Base-by-base conservation (phyloP, 768 basidiomycete genomes). In the Termitomyces sp. region DNA sequence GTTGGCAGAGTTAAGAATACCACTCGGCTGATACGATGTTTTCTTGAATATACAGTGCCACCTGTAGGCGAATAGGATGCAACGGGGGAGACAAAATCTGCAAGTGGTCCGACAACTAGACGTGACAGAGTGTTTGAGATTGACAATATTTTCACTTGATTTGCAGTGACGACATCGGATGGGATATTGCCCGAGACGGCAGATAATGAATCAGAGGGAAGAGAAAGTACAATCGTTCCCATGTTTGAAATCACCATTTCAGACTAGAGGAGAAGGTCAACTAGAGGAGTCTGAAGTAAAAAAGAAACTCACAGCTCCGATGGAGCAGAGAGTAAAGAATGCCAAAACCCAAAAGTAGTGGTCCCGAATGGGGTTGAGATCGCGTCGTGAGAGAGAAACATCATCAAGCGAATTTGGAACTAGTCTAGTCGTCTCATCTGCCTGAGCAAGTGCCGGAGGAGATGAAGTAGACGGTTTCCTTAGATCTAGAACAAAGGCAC, bases 191-290 rank as follows among this genome's bases (percentile, higher is more conserved):
- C 58, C 24, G 65, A 56, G 5, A 54, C 37, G 36, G 57, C 60
- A 42, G 60, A 54, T 16, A 61, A 63, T 20, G 69, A 63, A 12
- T 62, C 54, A 16, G 72, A 66, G 9, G 84, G 82, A 37, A 91
- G 78, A 15, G 91, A 85, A 4, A 87, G 72, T 15, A 87, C 80
- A 53, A 93, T 88, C 1, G 87, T 84, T 39, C 89, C 91, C 49
- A 93, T 85, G 65, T 91, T 93, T 20, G 89, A 87, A 20, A 93
- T 85, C 22, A 93, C 78, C 89, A 91, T 92, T 69, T 92, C 90
- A 48, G 81, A 82, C 88, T 90, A 20, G 12, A 30, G 42, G 9
- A 46, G 12, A 33, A 42, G 27, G 47, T 7, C 39, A 11, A 27
- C 9, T 8, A 27, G 27, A 55, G 42, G 47, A n/a, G 31, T 20